phyloP scores from a whole-genome alignment of 2,329 filamentous ascomycete genomes.

The Harringtonia aguacate region DNA sequence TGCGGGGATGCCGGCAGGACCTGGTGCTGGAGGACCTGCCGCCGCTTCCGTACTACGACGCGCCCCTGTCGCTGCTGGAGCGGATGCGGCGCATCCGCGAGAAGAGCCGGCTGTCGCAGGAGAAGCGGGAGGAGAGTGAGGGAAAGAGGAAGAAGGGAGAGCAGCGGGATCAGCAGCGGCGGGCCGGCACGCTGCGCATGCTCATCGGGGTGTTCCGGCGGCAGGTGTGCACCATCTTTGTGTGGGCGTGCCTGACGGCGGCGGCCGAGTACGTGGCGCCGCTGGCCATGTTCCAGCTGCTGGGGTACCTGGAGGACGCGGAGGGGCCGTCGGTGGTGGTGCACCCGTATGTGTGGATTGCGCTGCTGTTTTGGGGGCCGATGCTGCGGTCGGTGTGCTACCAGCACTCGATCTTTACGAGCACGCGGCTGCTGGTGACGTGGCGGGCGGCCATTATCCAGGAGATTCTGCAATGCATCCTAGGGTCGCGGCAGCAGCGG shows the following conservation, averaged over 20 bases:
- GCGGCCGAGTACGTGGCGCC: conserved; percentile 11
- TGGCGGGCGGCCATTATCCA: conserved; percentile 20
- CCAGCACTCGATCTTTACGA: conserved; percentile 22
- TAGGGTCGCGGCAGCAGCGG: not conserved
- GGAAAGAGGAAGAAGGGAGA: conserved; percentile 13
- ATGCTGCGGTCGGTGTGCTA: conserved; percentile 19
- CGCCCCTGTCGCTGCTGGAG: conserved; percentile 16
- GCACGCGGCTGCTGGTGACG: conserved; percentile 21
- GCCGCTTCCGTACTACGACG: conserved; percentile 19
- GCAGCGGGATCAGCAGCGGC: too few relatives aligned
- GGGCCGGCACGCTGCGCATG: conserved; percentile 17
- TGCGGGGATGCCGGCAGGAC: conserved; percentile 17
- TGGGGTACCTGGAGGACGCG: conserved; percentile 10
- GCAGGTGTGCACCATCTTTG: conserved; percentile 12
- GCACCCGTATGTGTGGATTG: conserved; percentile 20
- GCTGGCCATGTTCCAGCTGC: conserved; percentile 10
- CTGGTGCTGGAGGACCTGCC: conserved; percentile 22
- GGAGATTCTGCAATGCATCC: conserved; percentile 18
- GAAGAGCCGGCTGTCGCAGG: too few relatives aligned
- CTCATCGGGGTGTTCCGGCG: conserved; percentile 15
- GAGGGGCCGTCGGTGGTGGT: conserved; percentile 1
- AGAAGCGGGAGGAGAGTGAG: conserved; percentile 4
- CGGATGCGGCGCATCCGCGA: too few relatives aligned
- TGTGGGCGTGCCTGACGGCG: conserved; percentile 14
- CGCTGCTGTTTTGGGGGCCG: conserved; percentile 21